These are phyloP conservation scores for Rubroboletus satanas DNA, from an alignment of 768 basidiomycete genomes.

Conservation along the genomic window DNA sequence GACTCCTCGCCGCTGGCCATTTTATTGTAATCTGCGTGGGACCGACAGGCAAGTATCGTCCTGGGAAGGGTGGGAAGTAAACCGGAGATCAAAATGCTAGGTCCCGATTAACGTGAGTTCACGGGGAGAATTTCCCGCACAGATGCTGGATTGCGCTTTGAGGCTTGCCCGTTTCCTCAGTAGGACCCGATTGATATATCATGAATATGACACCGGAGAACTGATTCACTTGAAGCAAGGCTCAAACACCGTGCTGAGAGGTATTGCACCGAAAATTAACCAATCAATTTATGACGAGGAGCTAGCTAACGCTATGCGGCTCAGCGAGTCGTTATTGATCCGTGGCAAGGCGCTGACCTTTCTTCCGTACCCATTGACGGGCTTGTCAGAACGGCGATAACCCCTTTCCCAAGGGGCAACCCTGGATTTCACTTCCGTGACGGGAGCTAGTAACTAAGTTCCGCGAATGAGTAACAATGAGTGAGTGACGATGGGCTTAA, in stretches of 20 bases:
- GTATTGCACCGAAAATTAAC: neutral
- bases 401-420: neutral
- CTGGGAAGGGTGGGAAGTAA: too few relatives aligned
- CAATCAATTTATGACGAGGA: neutral
- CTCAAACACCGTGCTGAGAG: neutral
- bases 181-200: neutral
- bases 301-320: neutral
- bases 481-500: too few relatives aligned
- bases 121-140: neutral
- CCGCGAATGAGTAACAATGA: too few relatives aligned
- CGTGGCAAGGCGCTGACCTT: neutral
- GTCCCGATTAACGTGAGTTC: neutral
- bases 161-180: neutral
- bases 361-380: neutral
- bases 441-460: too few relatives aligned
- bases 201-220: neutral
- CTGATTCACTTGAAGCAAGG: neutral
- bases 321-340: neutral
- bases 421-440: neutral
- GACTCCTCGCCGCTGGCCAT: too few relatives aligned
- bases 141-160: neutral
- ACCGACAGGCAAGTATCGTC: too few relatives aligned
- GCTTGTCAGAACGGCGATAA: neutral
- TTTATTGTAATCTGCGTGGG: too few relatives aligned
- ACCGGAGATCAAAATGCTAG: neutral